These are phyloP conservation scores for Exserohilum rostratum DNA, from an alignment of 2,329 filamentous ascomycete species.

Conservation along the genomic window DNA sequence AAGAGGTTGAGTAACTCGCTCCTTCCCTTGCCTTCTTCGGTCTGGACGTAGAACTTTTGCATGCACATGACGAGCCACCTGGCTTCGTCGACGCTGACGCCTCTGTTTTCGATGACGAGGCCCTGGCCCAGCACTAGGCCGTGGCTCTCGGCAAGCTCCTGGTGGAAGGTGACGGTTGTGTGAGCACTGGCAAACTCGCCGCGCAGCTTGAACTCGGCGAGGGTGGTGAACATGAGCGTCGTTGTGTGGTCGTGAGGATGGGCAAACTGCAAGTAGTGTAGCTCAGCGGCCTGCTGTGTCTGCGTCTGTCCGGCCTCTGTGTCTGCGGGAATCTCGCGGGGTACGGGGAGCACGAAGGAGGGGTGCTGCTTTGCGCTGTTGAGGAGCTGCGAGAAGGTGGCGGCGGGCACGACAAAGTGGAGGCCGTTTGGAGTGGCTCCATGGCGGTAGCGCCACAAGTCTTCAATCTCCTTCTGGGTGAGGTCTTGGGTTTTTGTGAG, in stretches of 20 bases:
- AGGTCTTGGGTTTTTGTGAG: slow-evolving; percentile 76
- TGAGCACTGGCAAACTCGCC: slow-evolving; percentile 91
- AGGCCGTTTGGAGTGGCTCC: slow-evolving; percentile 73
- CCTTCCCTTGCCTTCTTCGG: slow-evolving; percentile 58
- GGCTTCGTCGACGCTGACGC: slow-evolving; percentile 80
- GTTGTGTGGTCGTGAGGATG: slow-evolving; percentile 71
- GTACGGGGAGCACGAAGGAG: slow-evolving; percentile 88
- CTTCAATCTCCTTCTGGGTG: slow-evolving; percentile 80
- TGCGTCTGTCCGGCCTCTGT: slow-evolving; percentile 20
- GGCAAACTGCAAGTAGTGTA: slow-evolving; percentile 96
- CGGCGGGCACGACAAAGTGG: slow-evolving; percentile 79
- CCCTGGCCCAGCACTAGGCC: slow-evolving; percentile 88
- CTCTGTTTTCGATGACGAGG: slow-evolving; percentile 74
- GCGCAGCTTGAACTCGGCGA: slow-evolving; percentile 89
- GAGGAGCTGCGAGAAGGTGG: slow-evolving; percentile 76
- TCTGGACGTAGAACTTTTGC: slow-evolving; percentile 85
- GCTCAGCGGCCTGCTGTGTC: slow-evolving; percentile 73
- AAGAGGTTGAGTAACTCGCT: slow-evolving; percentile 78
- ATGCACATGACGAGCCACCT: slow-evolving; percentile 89
- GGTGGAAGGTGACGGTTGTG: slow-evolving; percentile 90
- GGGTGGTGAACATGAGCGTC: slow-evolving; percentile 84
- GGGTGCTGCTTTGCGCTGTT: slow-evolving; percentile 75
- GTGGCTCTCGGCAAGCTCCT: slow-evolving; percentile 75
- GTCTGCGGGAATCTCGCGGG: slow-evolving; percentile 58
- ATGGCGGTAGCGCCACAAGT: slow-evolving; percentile 89